Conservation (phyloP, 441 rosid species). For the Macaranga tanarius region DNA sequence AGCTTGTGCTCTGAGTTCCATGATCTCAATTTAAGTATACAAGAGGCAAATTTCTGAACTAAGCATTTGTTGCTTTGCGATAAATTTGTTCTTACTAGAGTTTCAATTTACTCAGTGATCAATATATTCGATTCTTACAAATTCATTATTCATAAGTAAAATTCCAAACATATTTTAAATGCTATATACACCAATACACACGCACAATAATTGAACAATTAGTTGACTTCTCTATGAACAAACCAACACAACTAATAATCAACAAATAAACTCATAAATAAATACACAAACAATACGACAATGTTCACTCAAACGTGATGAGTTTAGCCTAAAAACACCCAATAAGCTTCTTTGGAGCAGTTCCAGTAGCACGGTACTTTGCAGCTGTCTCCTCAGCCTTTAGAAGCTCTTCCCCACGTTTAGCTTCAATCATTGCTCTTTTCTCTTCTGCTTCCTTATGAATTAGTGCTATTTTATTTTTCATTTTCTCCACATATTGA, state of each 20-base stretch:
- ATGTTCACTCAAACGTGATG: slow-evolving; percentile 17
- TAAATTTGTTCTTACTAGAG: background rate
- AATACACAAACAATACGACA: slow-evolving; percentile 21
- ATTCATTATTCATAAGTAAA: slow-evolving; percentile 14
- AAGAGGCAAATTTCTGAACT: no score
- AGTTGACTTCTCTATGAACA: slow-evolving; percentile 21
- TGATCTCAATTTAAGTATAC: no score
- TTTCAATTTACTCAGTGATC: slow-evolving; percentile 6
- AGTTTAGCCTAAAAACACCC: slow-evolving; percentile 40
- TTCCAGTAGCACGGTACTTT: slow-evolving; percentile 72
- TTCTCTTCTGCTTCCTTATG: slow-evolving; percentile 86
- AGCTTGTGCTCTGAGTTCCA: background rate
- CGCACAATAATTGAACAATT: slow-evolving; percentile 23
- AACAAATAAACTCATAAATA: slow-evolving; percentile 24
- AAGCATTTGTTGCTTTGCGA: no score
- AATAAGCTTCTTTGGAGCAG: slow-evolving; percentile 70
- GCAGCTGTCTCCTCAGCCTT: slow-evolving; percentile 85
- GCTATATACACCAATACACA: slow-evolving; percentile 20
- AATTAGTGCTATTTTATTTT: slow-evolving; percentile 65
- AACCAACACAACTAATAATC: slow-evolving; percentile 29
- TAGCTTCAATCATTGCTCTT: slow-evolving; percentile 77
- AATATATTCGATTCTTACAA: slow-evolving; percentile 23
- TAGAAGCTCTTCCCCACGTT: slow-evolving; percentile 67
- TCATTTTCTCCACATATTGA: slow-evolving; percentile 64
- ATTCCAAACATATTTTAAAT: slow-evolving; percentile 18